Conservation (phyloP, 441 rosid species). For the Aleurites moluccanus region DNA sequence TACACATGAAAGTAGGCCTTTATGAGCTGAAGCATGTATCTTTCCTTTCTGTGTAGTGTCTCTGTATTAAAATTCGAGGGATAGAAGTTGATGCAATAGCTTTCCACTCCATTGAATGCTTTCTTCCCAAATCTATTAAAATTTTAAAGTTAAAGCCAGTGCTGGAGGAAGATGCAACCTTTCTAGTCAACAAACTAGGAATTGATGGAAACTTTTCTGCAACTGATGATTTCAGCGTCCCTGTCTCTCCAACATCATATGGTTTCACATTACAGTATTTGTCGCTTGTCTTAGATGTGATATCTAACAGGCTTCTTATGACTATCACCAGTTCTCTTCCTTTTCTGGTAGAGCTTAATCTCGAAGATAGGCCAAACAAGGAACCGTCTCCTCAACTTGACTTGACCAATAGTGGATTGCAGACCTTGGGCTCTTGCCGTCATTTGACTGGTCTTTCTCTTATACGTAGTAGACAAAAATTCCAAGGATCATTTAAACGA, state of each 20-base stretch:
- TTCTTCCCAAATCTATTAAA: slow-evolving; percentile 48
- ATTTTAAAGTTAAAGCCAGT: slow-evolving; percentile 52
- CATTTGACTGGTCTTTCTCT: slow-evolving; percentile 52
- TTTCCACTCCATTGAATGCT: slow-evolving; percentile 31
- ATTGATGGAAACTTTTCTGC: slow-evolving; percentile 25
- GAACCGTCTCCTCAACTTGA: slow-evolving; percentile 39
- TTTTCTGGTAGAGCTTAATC: slow-evolving; percentile 50
- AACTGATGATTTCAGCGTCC: slow-evolving; percentile 16
- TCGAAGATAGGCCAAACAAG: slow-evolving; percentile 56
- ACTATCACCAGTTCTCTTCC: slow-evolving; percentile 45
- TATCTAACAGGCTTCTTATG: slow-evolving; percentile 50
- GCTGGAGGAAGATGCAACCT: slow-evolving; percentile 40
- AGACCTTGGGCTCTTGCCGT: slow-evolving; percentile 40
- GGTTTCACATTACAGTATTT: slow-evolving; percentile 42
- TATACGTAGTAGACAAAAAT: slow-evolving; percentile 44
- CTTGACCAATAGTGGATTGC: slow-evolving; percentile 58
- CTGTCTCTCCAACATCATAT: slow-evolving; percentile 31
- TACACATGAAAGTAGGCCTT: neutral
- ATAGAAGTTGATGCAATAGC: slow-evolving; percentile 31
- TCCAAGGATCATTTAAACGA: slow-evolving; percentile 54
- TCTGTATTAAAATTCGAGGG: slow-evolving; percentile 52
- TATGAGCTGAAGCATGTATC: slow-evolving; percentile 12
- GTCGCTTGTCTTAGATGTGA: slow-evolving; percentile 54
- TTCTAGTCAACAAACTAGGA: slow-evolving; percentile 35
- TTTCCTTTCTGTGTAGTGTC: slow-evolving; percentile 41